A percentile compares a stretch with the other conserved stretches of the same genome.
These are phyloP conservation scores for Jamesozyma lodderae DNA, from an alignment of 805 yeast genomes.

Conservation along the genomic window DNA sequence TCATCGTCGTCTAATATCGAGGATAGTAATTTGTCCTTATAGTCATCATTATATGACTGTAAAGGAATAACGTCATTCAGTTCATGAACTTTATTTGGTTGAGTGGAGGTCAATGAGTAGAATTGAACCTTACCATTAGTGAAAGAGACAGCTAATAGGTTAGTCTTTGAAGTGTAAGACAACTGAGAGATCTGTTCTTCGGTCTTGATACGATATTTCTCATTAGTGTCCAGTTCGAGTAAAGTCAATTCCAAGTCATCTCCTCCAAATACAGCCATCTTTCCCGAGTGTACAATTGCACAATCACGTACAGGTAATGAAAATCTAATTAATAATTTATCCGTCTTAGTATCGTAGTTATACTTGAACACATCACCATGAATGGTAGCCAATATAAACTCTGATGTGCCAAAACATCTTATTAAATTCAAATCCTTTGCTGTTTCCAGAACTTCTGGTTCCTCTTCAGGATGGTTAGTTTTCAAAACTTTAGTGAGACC, in stretches of 20 bases:
- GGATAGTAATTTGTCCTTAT: conserved; percentile 21
- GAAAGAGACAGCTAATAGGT: conserved; percentile 47
- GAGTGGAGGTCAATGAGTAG: conserved; percentile 43
- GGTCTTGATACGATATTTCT: conserved; percentile 29
- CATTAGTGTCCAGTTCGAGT: conserved; percentile 32
- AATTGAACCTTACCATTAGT: conserved; percentile 52
- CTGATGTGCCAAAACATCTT: conserved; percentile 8
- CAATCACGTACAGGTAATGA: conserved; percentile 37
- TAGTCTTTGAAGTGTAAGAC: conserved; percentile 49
- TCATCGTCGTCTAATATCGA: conserved; percentile 4
- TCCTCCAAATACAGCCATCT: conserved; percentile 53
- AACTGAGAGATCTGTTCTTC: conserved; percentile 51
- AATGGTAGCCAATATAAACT: conserved; percentile 18
- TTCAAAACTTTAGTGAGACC: conserved; percentile 48
- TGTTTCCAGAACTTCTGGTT: conserved; percentile 52
- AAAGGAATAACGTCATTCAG: conserved; percentile 34
- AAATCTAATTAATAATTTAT: conserved; percentile 34
- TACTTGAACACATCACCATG: conserved; percentile 23
- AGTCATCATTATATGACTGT: conserved; percentile 19
- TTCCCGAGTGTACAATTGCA: conserved; percentile 52
- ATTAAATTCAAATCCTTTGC: conserved; percentile 37
- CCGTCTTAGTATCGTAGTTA: conserved; percentile 18
- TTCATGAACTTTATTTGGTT: conserved; percentile 42
- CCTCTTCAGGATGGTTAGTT: conserved; percentile 41
- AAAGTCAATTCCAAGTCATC: conserved; percentile 51